These are phyloP conservation scores for Fonsecaea pedrosoi DNA, from an alignment of 2,329 filamentous ascomycete species.

Conservation along the genomic window DNA sequence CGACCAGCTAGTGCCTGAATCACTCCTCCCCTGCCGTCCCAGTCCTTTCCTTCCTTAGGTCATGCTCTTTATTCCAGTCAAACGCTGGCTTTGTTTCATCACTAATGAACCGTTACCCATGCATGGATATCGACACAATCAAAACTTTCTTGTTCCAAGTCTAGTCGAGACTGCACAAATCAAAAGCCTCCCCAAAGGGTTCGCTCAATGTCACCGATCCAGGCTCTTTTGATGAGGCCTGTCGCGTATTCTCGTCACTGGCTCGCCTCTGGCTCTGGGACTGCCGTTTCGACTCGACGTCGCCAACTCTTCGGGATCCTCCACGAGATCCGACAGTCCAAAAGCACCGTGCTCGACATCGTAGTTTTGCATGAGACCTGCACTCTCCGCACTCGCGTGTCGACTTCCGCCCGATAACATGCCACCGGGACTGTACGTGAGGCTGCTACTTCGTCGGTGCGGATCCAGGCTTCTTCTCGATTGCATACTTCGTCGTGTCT, in stretches of 20 bases:
- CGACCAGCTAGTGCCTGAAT: constrained; percentile 5
- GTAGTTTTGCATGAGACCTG: constrained; percentile 85
- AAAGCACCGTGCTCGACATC: constrained; percentile 82
- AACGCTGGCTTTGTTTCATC: constrained; percentile 32
- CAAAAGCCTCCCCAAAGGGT: not conserved
- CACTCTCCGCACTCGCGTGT: constrained; percentile 63
- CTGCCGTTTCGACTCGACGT: constrained; percentile 24
- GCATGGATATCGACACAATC: constrained; percentile 40
- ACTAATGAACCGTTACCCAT: constrained; percentile 36
- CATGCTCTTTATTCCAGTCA: constrained; percentile 6
- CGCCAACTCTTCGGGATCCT: constrained; percentile 58
- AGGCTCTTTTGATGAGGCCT: constrained; percentile 35
- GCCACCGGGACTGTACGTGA: constrained; percentile 59
- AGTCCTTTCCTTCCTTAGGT: constrained; percentile 6
- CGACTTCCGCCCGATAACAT: constrained; percentile 47
- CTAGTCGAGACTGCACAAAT: constrained; percentile 6
- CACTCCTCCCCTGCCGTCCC: not conserved
- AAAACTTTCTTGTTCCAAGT: constrained; percentile 10
- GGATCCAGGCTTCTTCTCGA: constrained; percentile 68
- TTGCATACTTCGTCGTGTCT: constrained; percentile 94
- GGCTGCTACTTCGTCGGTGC: constrained; percentile 59
- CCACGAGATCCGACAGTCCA: constrained; percentile 77
- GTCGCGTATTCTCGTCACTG: constrained; percentile 33
- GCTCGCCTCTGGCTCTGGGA: constrained; percentile 18
- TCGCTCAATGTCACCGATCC: constrained; percentile 27